Percentiles rank a stretch among this genome's conserved stretches.
Conservation (phyloP, 192 early-diverging fungal genomes). For the Kappamyces sp. region DNA sequence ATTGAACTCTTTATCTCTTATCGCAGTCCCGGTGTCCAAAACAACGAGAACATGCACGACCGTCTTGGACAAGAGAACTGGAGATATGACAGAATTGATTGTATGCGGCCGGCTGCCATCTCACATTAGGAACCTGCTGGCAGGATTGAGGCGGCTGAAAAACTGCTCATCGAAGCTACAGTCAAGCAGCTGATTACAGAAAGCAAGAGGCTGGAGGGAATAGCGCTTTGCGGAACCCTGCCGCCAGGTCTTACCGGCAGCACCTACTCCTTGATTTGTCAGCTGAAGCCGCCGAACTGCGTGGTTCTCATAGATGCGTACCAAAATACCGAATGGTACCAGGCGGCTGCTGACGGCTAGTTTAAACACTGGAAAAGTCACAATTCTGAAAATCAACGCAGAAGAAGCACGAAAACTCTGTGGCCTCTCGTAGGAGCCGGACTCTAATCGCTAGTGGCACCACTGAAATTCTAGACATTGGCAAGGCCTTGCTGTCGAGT, state of each 20-base stretch:
- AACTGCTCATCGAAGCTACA: background rate
- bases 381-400: conserved; percentile 23
- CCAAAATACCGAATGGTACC: conserved; percentile 17
- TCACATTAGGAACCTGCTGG: conserved; percentile 14
- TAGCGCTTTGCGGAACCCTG: conserved; percentile 17
- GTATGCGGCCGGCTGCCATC: conserved; percentile 10
- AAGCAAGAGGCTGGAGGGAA: conserved; percentile 1
- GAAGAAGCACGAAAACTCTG: conserved; percentile 15
- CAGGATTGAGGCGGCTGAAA: conserved; percentile 1
- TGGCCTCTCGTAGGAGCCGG: background rate
- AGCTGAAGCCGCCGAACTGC: conserved; percentile 10
- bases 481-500: conserved; percentile 7
- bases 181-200: background rate
- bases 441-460: no score
- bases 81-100: conserved; percentile 24
- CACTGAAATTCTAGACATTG: no score
- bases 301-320: conserved; percentile 17
- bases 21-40: conserved; percentile 2
- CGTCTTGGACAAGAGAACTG: conserved; percentile 18
- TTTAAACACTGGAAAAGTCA: conserved; percentile 14
- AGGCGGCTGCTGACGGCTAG: no score
- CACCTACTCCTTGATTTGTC: conserved; percentile 12
- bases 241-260: conserved; percentile 14
- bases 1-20: conserved; percentile 1
- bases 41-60: conserved; percentile 26